Evolutionary conservation across 1,284 basidiomycete species (phyloP), one percentile per base, ranked within the genome.

Genomic region (Malassezia sympodialis): DNA sequence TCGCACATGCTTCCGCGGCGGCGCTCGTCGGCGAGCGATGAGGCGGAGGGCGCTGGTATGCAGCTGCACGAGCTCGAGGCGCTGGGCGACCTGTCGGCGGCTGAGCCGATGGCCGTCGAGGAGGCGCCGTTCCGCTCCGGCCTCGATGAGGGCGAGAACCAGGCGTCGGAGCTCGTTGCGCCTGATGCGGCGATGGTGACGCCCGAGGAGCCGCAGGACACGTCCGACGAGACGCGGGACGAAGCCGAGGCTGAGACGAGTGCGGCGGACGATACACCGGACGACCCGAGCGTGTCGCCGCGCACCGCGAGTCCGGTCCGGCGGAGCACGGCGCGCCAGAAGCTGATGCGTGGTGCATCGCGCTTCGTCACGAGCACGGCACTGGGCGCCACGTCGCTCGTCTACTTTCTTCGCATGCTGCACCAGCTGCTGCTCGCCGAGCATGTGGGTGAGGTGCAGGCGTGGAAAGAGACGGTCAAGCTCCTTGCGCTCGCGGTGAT

Each of bases 401-500:
- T 57, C 26, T 65, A 71, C 53, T 62, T 73, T 19, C 55, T 58
- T 21, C 62, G 54, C 49, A 67, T 73, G 61, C 62, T 68, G 53
- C 61, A 62, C 30, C 72, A 73, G 59, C 63, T 62, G 8, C 61
- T 73, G 5, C 43, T 53, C 1, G 51, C 61, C 17, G 59, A 63
- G 40, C 58, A 58, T 26, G 53, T 73, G 8, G 56, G 53, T 31
- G 54, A 61, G 14, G 56, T 53, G 10, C 56, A 62, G 34, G 59
- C 63, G 49, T 74, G 72, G 72, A 58, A 57, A 27, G 60, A 67
- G 35, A 62, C 65, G 8, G 57, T 74, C 17, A 50, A 68, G 31
- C 66, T 68, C 1, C 62, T 73, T 6, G 57, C 66, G 3, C 53
- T 72, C 15, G 60, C 62, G 21, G 69, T 69, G 32, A 53, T 71